These are phyloP conservation scores for Colletotrichum sp. DNA, from an alignment of 2,329 filamentous ascomycete species.

Conservation along the genomic window DNA sequence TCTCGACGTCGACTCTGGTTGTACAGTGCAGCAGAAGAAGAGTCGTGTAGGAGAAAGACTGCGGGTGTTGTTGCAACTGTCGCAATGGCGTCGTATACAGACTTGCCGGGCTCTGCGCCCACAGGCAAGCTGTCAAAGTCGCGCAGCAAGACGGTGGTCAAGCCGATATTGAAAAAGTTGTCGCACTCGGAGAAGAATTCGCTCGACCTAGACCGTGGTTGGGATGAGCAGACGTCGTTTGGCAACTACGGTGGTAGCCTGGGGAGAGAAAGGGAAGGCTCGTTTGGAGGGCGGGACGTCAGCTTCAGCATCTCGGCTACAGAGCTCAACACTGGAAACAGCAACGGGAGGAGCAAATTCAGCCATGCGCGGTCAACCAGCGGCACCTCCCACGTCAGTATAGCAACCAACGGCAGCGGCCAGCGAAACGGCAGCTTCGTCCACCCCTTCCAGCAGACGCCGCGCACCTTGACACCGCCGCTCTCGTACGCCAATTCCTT, in stretches of 20 bases:
- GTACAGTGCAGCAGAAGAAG: neutral
- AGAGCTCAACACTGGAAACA: slow-evolving; percentile 29
- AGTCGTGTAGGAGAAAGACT: neutral
- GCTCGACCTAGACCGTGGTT: slow-evolving; percentile 62
- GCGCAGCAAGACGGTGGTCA: slow-evolving; percentile 54
- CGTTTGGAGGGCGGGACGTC: slow-evolving; percentile 42
- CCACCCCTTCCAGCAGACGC: slow-evolving; percentile 70
- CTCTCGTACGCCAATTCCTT: slow-evolving; percentile 63
- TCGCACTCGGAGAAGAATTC: slow-evolving; percentile 66
- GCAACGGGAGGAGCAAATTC: slow-evolving; percentile 42
- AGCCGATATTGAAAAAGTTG: slow-evolving; percentile 68
- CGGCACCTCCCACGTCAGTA: slow-evolving; percentile 61
- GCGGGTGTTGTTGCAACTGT: neutral
- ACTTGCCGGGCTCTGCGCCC: slow-evolving; percentile 31
- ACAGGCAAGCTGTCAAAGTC: slow-evolving; percentile 51
- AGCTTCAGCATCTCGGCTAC: slow-evolving; percentile 49
- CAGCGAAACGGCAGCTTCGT: slow-evolving; percentile 57
- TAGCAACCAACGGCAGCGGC: slow-evolving; percentile 59
- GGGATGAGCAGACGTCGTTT: slow-evolving; percentile 24
- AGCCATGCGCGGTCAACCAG: slow-evolving; percentile 65
- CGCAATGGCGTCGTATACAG: slow-evolving; percentile 41
- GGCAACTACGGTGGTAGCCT: slow-evolving; percentile 19
- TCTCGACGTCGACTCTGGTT: neutral
- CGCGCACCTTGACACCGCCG: slow-evolving; percentile 64
- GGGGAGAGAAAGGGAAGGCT: slow-evolving; percentile 29